These are phyloP conservation scores for Geotrichum bryndzae DNA, from an alignment of 1,139 yeast species.

Conservation along the genomic window DNA sequence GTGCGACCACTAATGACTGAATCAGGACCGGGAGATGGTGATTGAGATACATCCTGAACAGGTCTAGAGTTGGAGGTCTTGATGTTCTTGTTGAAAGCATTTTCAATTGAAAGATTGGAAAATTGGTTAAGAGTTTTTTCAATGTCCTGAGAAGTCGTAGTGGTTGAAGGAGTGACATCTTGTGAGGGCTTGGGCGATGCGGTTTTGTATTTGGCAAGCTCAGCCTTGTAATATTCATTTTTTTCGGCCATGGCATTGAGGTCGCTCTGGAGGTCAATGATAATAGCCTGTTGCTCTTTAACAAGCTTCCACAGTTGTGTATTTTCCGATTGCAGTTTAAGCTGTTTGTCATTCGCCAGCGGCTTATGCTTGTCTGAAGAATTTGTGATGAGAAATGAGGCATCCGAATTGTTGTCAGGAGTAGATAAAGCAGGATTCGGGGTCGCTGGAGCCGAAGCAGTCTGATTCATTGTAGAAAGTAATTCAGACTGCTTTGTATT, in stretches of 20 bases:
- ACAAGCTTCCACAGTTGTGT: slow-evolving; percentile 31
- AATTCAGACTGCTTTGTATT: neutral
- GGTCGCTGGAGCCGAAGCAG: slow-evolving; percentile 10
- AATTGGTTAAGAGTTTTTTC: neutral
- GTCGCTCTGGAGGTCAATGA: slow-evolving; percentile 30
- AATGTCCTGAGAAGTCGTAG: neutral
- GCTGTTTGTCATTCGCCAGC: neutral
- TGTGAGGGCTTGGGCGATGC: neutral
- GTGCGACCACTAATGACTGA: neutral
- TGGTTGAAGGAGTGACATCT: neutral
- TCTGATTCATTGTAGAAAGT: neutral
- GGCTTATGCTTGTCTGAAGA: neutral
- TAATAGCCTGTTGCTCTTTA: slow-evolving; percentile 30
- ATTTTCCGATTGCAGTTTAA: slow-evolving; percentile 27
- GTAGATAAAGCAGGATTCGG: neutral
- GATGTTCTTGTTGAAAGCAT: neutral
- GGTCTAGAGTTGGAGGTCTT: neutral
- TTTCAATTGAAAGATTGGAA: neutral
- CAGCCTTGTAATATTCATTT: slow-evolving; percentile 19
- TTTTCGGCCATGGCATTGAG: slow-evolving; percentile 25
- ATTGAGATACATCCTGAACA: neutral
- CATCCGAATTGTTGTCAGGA: neutral
- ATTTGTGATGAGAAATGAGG: neutral
- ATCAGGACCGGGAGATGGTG: neutral
- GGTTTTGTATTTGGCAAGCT: slow-evolving; percentile 3